Conservation (phyloP, 1,284 basidiomycete species). For the Sanghuangporus sanghuang region DNA sequence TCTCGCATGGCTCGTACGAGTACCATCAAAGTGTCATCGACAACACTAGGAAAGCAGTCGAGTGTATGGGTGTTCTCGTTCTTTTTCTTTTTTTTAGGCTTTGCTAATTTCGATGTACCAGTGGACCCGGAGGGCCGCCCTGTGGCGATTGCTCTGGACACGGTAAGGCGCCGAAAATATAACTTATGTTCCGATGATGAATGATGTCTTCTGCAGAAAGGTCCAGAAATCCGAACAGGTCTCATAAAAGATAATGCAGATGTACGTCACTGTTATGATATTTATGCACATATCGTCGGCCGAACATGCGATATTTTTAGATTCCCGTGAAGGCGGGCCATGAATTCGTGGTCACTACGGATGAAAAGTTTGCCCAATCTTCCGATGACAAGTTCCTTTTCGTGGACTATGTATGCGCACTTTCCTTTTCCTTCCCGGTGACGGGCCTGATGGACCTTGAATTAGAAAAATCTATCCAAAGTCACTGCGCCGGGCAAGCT, state of each 20-base stretch:
- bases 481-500: slow-evolving; percentile 94
- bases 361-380: slow-evolving; percentile 73
- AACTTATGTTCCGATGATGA: neutral
- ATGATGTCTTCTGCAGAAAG: slow-evolving; percentile 61
- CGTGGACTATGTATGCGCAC: slow-evolving; percentile 74
- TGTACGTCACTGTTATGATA: slow-evolving; percentile 44
- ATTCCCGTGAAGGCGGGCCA: slow-evolving; percentile 86
- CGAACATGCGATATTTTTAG: slow-evolving; percentile 32
- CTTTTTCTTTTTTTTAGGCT: neutral
- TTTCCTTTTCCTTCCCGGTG: slow-evolving; percentile 18
- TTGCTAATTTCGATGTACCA: slow-evolving; percentile 22
- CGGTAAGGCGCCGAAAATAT: slow-evolving; percentile 43
- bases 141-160: slow-evolving; percentile 97
- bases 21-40: slow-evolving; percentile 98
- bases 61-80: slow-evolving; percentile 40
- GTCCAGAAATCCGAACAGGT: slow-evolving; percentile 98
- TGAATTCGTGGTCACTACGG: slow-evolving; percentile 90
- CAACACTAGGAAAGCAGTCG: slow-evolving; percentile 85
- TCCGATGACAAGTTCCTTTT: slow-evolving; percentile 83
- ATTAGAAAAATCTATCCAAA: slow-evolving; percentile 85
- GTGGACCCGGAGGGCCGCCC: slow-evolving; percentile 76
- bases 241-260: slow-evolving; percentile 85
- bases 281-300: slow-evolving; percentile 14
- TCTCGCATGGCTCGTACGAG: slow-evolving; percentile 94
- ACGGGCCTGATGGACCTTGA: neutral